Conservation (phyloP, 305 asterid genomes). For the Stenogyne calaminthoides region DNA sequence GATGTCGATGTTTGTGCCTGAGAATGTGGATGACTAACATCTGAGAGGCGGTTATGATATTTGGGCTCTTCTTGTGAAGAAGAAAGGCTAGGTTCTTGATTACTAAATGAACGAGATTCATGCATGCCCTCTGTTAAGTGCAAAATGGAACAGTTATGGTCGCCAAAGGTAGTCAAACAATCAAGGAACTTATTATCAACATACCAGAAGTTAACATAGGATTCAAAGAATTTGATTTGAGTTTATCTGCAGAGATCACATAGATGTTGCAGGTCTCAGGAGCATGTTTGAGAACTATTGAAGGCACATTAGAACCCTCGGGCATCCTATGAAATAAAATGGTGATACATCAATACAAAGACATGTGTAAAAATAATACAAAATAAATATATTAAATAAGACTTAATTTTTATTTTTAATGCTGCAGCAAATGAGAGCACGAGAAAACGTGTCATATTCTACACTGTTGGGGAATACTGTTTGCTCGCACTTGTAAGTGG, state of each 20-base stretch:
- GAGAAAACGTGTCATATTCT: conserved; percentile 75
- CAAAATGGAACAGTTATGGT: conserved; percentile 23
- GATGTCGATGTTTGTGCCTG: conserved; percentile 33
- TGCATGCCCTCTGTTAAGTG: conserved; percentile 41
- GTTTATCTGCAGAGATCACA: conserved; percentile 58
- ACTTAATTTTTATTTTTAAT: neutral
- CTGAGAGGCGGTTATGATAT: conserved; percentile 39
- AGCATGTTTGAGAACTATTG: conserved; percentile 67
- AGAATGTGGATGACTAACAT: conserved; percentile 38
- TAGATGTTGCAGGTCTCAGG: conserved; percentile 59
- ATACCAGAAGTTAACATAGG: conserved; percentile 54
- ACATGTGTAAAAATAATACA: conserved; percentile 2
- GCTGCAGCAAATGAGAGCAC: conserved; percentile 93
- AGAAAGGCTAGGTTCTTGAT: conserved; percentile 42
- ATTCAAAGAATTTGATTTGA: conserved; percentile 50
- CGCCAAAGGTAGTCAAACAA: neutral
- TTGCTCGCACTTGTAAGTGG: conserved; percentile 76
- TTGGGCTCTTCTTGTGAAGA: conserved; percentile 45
- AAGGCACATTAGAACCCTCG: conserved; percentile 61
- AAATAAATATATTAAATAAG: neutral
- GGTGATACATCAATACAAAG: conserved; percentile 10
- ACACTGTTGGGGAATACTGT: conserved; percentile 79
- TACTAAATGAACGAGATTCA: conserved; percentile 36
- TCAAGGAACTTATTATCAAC: conserved; percentile 19
- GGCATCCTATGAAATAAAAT: conserved; percentile 48